Base-by-base conservation (phyloP, 139 green algal genomes). In the Eudorina sp. region DNA sequence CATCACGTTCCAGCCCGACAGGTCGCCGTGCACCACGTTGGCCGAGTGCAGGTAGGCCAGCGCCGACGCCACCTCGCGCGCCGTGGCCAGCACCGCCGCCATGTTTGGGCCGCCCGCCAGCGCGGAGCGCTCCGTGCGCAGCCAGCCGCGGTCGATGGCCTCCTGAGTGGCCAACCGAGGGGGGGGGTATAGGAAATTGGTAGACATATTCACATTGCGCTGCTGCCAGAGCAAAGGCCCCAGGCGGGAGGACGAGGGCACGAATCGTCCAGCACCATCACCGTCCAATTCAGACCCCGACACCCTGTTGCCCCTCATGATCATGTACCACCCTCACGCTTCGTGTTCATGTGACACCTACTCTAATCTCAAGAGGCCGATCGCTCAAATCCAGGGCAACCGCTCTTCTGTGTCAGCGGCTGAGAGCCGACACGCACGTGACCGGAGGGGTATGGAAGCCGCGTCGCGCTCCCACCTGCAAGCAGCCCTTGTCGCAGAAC, bases 1-100 rank as follows among this genome's bases (percentile, higher is more conserved):
- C 93, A 97, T 86, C 45, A 96, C 93, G 83, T 97, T 97, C 89
- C 89, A 89, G 53, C 48, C 90, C 69, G 74, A 89, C 69, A 93
- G 69, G 89, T 95, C 94, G 11, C 94, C 94, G 72, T 96, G 94
- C 48, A 95, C 88, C 4, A 96, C 75, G 69, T 53, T 80, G 16
- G 75, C 68, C 40, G 60, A 9, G 88, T 96, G 94, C 78, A 96
- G 83, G 84, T 94, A 95, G 9, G 86, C 83, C 86, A 95, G 74
- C 0, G 92, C 94, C 0, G 76, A 64, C 48, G 90, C 90, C 43
- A 95, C 69, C 85, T 96, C 92, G 21, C 64, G 55, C 2, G 91
- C 90, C 3, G 91, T 93, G 45, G 88, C 85, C 58, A 94, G 46
- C 38, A 95, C 86, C 19, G 82, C 85, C 0, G 66, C 18, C 82